Evolutionary conservation across 495 filamentous ascomycete species (phyloP), one percentile per base, ranked within the genome.

Genomic region (Xanthoparmelia taractica): DNA sequence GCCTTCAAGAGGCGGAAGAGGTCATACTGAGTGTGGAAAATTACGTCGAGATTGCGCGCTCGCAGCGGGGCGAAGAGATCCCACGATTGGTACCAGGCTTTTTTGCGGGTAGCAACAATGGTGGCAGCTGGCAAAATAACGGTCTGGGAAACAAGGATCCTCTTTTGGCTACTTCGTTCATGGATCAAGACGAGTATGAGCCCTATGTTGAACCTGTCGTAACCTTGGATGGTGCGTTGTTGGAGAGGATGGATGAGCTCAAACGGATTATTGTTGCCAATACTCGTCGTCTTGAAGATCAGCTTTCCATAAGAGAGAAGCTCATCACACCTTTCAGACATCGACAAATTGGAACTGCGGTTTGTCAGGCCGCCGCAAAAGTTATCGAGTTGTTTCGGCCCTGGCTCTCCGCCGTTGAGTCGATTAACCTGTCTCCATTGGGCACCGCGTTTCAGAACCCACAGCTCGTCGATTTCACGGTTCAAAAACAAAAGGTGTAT

Each of bases 51-150:
- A 88, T 97, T 60, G 94, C 94, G 27, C 86, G 88, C 68, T 88
- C 93, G 68, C 94, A 97, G 70, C 82, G 92, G 54, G 91, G 91
- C 50, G 92, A 95, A 67, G 85, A 87, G 29, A 92, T 98, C 50
- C 87, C 88, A 6, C 85, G 94, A n/a, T 79, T 97, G 27, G 84
- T 90, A 47, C 94, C 94, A 31, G 95, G 94, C 2, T 98, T 98
- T 71, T 84, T 97, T 47, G 81, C 88, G 59, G 90, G 90, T 8
- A 95, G 89, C 69, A 83, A 79, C 58, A 80, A 82, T 29, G 92
- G 91, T 54, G 94, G 92, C 18, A 95, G 85, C 70, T 98, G 95
- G 95, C 91, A 93, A 68, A 94, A 90, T 72, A 96, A 97, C 68
- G 88, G 88, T 29, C 77, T 96, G 13, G 84, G 80, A 40, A 74